Evolutionary conservation across 192 early-diverging fungal genomes (phyloP), one percentile per base, ranked within the genome.

Genomic region (Umbelopsis sp.): DNA sequence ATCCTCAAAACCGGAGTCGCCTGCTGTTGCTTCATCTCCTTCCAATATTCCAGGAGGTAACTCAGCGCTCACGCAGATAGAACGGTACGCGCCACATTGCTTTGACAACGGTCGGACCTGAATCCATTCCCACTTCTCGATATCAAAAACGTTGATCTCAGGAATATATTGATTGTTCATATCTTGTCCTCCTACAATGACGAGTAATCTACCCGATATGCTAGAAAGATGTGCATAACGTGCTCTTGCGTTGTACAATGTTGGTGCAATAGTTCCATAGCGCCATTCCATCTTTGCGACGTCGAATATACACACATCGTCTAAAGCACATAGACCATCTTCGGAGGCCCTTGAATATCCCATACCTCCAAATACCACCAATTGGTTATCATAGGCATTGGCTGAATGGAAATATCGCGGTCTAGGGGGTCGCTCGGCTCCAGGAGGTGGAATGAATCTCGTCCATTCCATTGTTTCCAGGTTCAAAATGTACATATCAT

Each of bases 301-400:
- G 72, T 94, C 88, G 38, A 92, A 86, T 3, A 92, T 83, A 1
- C 83, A 82, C 11, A 92, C 74, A 51, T 94, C 92, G 70, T 89
- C 90, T 36, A 92, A 86, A 11, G 92, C 87, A 66, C 84, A 80
- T 32, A 90, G 71, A 43, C 84, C 82, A 71, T 92, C 88, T 51
- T 81, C 29, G 68, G 84, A 67, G 44, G 72, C 51, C 69, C 77
- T 70, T 67, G 90, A 76, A 74, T 89, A 85, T 6, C 92, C 91
- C 92, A 94, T 94, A 8, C 92, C 92, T 43, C 92, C 92, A 83
- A 92, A 94, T 32, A 91, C 84, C 8, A 92, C 78, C 21, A 94
- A 77, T 66, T 82, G 74, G 45, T 91, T 89, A 71, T 84, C 79
- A 72, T 91, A 90, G 29, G 87, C 84, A 66, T 89, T 92, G 65